Evolutionary conservation across 1,284 basidiomycete genomes (phyloP), one percentile per base, ranked within the genome.

Genomic region (Porodaedalea pini): DNA sequence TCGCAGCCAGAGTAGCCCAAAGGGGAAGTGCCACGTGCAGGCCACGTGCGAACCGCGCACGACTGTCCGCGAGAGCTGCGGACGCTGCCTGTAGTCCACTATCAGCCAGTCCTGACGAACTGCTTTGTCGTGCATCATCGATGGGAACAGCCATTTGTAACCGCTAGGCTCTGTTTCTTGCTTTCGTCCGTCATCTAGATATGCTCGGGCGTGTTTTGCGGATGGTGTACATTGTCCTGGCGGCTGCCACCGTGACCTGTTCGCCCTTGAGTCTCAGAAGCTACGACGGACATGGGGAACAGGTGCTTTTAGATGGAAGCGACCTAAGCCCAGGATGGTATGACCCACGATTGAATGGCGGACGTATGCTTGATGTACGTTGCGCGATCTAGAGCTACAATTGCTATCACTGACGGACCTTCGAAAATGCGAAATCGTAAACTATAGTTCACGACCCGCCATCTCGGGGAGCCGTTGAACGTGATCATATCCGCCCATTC

Each of bases 281-380:
- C 13, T 6, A 34, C 32, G 32, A 34, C 6, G 32, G 32, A 13
- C 32, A 13, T 34, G 13, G 7, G 44, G 44, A 19, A 23, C 44
- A 45, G 23, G 44, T 27, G 25, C 25, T 19, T 21, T 23, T 45
- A 23, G 8, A n/a, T 5, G 25, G 44, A 27, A 25, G 21, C 15
- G 44, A 27, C 15, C 21, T 23, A 19, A 25, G 25, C 40, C 48
- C 17, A 23, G 86, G 85, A 29, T 91, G 86, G 87, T 68, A 74
- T 43, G 89, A 90, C 69, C 90, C 89, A 21, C 75, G 87, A 49
- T 62, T 79, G 27, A 78, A 82, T 55, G 89, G 88, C 32, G 88
- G 89, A 7, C 77, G 77, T 34, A 76, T 90, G 60, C 72, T 91
- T 36, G 88, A 90, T 68, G 88, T 90, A 64, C 64, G 82, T 70